Evolutionary conservation across 768 basidiomycete species (phyloP), one percentile per base, ranked within the genome.

Genomic region (Lyophyllum semitale): DNA sequence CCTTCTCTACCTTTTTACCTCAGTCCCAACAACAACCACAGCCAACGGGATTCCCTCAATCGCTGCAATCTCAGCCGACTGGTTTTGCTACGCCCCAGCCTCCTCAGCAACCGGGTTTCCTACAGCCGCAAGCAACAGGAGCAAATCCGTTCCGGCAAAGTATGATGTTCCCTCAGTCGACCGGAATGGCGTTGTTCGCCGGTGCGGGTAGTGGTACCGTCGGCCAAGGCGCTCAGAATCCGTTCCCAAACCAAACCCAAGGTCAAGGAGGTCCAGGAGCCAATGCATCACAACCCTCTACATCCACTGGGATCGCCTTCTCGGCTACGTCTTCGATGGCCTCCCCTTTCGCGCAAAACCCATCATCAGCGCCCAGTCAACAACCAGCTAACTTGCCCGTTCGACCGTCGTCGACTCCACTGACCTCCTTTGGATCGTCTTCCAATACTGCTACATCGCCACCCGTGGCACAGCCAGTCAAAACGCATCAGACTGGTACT

Each of bases 401-500:
- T 18, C 84, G 88, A 5, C 87, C 87, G 15, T 85, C 84, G 0
- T 92, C 91, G 1, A 90, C 91, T 1, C 91, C 91, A 8, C 77
- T 88, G 20, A 80, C 79, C 4, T 72, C 76, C 17, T 63, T 75
- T 33, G 63, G 60, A 43, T 67, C 57, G 30, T 62, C 62, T 63
- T 52, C 65, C 51, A 40, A 59, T 11, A 63, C 73, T 26, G 59
- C 67, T 27, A 63, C 65, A 6, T 73, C 79, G 6, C 80, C 80
- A 4, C 78, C 80, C 33, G 60, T 74, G 3, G 76, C 79, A 2
- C 84, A 87, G 63, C 84, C 86, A 7, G 80, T 98, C 25, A 87
- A 84, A 63, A 80, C 94, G 6, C 95, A 98, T 68, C 85, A 89
- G 68, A 99, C 97, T 3, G 96, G 97, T 25, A 92, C 93, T 7